A percentile compares a stretch with the other conserved stretches of the same genome.
phyloP scores from a whole-genome alignment of 1,284 basidiomycete species.

The Sutorius eximius region DNA sequence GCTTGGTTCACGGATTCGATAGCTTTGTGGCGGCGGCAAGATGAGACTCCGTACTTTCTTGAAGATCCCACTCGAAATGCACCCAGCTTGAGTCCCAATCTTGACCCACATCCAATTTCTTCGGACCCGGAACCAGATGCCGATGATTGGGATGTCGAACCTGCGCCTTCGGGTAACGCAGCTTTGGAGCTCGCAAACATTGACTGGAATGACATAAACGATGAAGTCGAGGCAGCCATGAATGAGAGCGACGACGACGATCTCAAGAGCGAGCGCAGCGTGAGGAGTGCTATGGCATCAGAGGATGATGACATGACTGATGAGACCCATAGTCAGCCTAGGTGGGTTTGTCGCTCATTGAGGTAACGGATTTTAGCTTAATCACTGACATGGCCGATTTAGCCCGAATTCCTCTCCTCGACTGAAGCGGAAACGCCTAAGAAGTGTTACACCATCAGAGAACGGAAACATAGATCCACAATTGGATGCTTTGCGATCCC shows the following conservation, averaged over 20 bases:
- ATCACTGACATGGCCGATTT: constrained; percentile 17
- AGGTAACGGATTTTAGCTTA: constrained; percentile 2
- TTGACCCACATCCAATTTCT: constrained; percentile 56
- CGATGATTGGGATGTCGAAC: constrained; percentile 63
- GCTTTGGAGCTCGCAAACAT: constrained; percentile 53
- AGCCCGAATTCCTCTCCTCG: constrained; percentile 49
- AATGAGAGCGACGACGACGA: constrained; percentile 68
- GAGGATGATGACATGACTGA: constrained; percentile 34
- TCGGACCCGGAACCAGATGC: constrained; percentile 65
- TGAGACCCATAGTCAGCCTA: constrained; percentile 30
- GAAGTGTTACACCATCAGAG: constrained; percentile 71
- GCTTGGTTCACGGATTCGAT: constrained; percentile 88
- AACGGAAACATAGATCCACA: constrained; percentile 39
- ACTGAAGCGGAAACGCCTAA: constrained; percentile 61
- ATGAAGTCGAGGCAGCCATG: constrained; percentile 86
- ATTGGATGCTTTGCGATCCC: constrained; percentile 54
- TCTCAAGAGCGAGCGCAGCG: constrained; percentile 32
- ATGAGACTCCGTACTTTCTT: constrained; percentile 71
- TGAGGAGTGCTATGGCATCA: constrained; percentile 35
- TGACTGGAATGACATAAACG: constrained; percentile 78
- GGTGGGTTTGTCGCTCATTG: constrained; percentile 20
- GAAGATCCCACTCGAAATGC: constrained; percentile 44
- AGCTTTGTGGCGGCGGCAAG: constrained; percentile 75
- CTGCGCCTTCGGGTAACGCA: constrained; percentile 28
- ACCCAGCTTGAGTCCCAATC: constrained; percentile 47